phyloP scores from a whole-genome alignment of 805 yeast genomes.

The Isabelozyma gotoi region DNA sequence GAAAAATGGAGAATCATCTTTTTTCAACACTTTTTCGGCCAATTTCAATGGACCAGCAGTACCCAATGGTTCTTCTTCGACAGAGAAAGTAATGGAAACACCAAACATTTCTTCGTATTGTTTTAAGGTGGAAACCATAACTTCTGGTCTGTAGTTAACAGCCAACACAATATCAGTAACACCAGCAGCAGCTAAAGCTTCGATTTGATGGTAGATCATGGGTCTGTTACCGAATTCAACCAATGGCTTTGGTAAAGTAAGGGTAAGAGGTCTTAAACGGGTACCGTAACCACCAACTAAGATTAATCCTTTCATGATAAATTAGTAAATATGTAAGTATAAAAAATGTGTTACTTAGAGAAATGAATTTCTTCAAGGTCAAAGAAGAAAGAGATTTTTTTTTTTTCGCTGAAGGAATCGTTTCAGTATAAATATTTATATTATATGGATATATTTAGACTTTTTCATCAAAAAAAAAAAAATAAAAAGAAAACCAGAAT shows the following conservation, averaged over 20 bases:
- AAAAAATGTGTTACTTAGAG: not conserved
- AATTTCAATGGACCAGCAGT: slow-evolving; percentile 99
- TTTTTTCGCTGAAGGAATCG: not conserved
- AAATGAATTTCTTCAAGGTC: not conserved
- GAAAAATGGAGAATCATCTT: slow-evolving; percentile 95
- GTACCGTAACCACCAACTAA: slow-evolving; percentile 99
- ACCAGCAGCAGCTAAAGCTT: slow-evolving; percentile 97
- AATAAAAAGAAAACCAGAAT: not conserved
- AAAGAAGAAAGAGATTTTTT: not conserved
- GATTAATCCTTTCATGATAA: slow-evolving; percentile 88
- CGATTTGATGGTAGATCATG: slow-evolving; percentile 98
- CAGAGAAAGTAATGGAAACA: slow-evolving; percentile 92
- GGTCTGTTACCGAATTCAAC: slow-evolving; percentile 99
- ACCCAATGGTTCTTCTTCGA: slow-evolving; percentile 98
- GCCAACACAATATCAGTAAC: slow-evolving; percentile 98
- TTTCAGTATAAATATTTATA: not conserved
- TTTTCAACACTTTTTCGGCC: slow-evolving; percentile 89
- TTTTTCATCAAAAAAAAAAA: too few relatives aligned
- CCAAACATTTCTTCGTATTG: slow-evolving; percentile 95
- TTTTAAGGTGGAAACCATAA: slow-evolving; percentile 93
- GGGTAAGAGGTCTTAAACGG: slow-evolving; percentile 97
- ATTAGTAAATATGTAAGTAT: not conserved
- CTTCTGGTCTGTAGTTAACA: slow-evolving; percentile 99
- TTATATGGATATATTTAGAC: not conserved
- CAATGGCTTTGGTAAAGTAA: slow-evolving; percentile 93